Base-by-base conservation (phyloP, 2,329 filamentous ascomycete genomes). In the Rhynchosporium graminicola region DNA sequence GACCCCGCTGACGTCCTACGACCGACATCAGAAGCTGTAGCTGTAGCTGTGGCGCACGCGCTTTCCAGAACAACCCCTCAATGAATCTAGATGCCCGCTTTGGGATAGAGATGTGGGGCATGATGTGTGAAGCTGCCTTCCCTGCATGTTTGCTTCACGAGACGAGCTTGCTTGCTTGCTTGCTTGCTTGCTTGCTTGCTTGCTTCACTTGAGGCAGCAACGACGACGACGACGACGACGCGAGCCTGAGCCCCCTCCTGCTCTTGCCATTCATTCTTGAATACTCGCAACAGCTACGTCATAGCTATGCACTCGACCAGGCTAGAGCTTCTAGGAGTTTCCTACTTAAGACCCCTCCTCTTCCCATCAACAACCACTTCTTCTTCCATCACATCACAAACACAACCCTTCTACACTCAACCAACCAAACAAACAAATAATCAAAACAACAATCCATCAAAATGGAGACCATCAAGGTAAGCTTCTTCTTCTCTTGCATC, bases 381-480 rank as follows among this genome's bases (percentile, higher is more conserved):
- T 50, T 50, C 31, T 52, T 48, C 36, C 58, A 62, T 66, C 65
- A 62, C 62, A 51, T 48, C 52, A 50, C 61, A 65, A 57, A 67
- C 56, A 67, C 29, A 57, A 57, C 63, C 62, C 63, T 54, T 55
- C 57, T 20, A 65, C 50, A 66, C 52, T 61, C 63, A 58, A 46
- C 52, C 52, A 64, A 65, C 52, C 52, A 64, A 65, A 62, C 29
- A 57, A 57, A 66, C 54, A 59, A 66, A 62, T 47, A 57, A 63
- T 65, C 43, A 42, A 60, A 61, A 50, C 40, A 62, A 62, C 20
- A 33, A 13, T 57, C 42, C 64, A 59, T 71, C 70, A 73, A 63
- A 72, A 76, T 76, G 74, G 74, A 76, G 63, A 61, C 73, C 64
- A 63, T 75, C 58, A 75, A 75, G 74, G 70, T 67, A 72, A 36